Base-by-base conservation (phyloP, 2,329 filamentous ascomycete species). In the Aspergillus aculeatinus region DNA sequence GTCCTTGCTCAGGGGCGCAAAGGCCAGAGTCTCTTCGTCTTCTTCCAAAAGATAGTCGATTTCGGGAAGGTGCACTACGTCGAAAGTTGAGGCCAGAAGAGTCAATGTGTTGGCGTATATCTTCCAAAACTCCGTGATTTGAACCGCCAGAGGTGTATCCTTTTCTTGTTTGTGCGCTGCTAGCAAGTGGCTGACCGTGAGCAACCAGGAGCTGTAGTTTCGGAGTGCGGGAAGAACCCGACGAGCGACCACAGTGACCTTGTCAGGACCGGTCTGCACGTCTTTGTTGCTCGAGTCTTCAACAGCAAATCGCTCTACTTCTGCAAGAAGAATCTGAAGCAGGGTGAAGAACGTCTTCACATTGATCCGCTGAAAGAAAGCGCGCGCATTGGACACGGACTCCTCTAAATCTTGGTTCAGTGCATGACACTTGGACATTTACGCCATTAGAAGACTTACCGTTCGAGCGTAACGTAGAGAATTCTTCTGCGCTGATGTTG, bases 401-500 rank as follows among this genome's bases (percentile, higher is more conserved):
- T 82, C 77, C 63, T 82, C 82, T 81, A 61, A 55, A 56, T 11
- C 10, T 51, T 48, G 42, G 19, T 60, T 73, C 31, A 72, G 60
- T 58, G 58, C 48, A 44, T n/a, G 21, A 48, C 19, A 48, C 52
- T 51, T 44, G 14, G 27, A 19, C 11, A 60, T 50, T 12, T 19
- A 49, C 11, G 51, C 44, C 51, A 58, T 57, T 63, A 64, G 47
- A 33, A 54, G 33, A 67, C 74, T 70, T 80, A 87, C 88, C 78
- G 72, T 81, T 79, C 62, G 88, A 82, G 66, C 84, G 85, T 25
- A 84, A 78, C 31, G 81, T 82, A 48, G 91, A 89, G 70, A 91
- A 83, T 65, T 89, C 85, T 73, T 95, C 91, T 6, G 93, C 91
- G 5, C 91, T 87, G 63, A 98, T 89, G 69, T 96, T 98, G 66